Evolutionary conservation across 768 basidiomycete species (phyloP).

Genomic region (Mycena vitilis): DNA sequence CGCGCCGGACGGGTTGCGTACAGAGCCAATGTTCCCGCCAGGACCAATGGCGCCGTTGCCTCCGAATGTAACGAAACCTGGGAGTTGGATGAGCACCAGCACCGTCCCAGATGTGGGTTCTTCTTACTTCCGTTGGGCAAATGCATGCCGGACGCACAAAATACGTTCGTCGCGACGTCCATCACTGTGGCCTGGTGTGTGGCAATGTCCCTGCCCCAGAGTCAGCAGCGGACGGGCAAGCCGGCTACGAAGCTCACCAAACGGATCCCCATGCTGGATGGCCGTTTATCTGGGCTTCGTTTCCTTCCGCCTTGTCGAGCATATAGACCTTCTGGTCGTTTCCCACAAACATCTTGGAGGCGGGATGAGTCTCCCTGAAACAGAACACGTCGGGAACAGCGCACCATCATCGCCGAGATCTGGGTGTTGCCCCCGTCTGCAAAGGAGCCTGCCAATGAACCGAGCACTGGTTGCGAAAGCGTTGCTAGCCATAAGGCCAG

Average conservation of each 20-base stretch:
- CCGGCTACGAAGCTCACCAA: constrained; percentile 21
- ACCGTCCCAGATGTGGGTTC: too few relatives aligned
- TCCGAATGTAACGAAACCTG: constrained; percentile 71
- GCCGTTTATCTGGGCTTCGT: constrained; percentile 63
- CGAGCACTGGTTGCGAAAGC: constrained; percentile 38
- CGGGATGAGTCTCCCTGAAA: too few relatives aligned
- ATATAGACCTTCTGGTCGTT: constrained; percentile 79
- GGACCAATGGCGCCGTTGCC: constrained; percentile 82
- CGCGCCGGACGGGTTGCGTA: constrained; percentile 55
- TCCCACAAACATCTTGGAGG: constrained; percentile 71
- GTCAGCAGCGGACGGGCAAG: background rate
- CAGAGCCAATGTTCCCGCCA: constrained; percentile 70
- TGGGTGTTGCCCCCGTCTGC: constrained; percentile 49
- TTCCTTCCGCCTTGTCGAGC: constrained; percentile 79
- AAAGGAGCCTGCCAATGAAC: constrained; percentile 49
- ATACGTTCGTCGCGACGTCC: constrained; percentile 80
- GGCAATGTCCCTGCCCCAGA: constrained; percentile 65
- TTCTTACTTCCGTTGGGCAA: constrained; percentile 68
- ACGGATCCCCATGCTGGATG: constrained; percentile 71
- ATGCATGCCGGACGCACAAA: constrained; percentile 85
- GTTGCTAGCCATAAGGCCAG: constrained; percentile 43
- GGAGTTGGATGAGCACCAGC: too few relatives aligned
- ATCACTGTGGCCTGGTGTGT: constrained; percentile 70
- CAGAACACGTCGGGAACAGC: background rate
- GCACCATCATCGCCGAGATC: constrained; percentile 55